A percentile compares a stretch with the other conserved stretches of the same genome.
Conservation (phyloP, 2,329 filamentous ascomycete genomes). For the Sphaerulina musiva region DNA sequence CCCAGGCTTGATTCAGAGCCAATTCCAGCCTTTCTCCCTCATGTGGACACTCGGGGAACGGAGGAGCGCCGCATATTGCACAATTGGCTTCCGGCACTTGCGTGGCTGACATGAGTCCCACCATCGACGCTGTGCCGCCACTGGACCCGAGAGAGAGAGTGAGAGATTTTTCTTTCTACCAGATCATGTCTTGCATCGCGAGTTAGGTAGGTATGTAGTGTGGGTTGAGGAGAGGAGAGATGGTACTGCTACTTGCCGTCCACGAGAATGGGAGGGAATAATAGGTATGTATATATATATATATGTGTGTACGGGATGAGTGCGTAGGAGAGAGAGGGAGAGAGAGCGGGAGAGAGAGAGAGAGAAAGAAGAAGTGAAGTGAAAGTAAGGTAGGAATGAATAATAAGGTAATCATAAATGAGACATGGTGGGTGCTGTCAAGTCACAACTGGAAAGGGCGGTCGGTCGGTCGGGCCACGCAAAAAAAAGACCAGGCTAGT, state of each 20-base stretch:
- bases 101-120: constrained; percentile 18
- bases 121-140: constrained; percentile 14
- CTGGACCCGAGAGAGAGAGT: too few species aligned
- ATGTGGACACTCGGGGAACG: constrained; percentile 31
- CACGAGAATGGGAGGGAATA: background rate
- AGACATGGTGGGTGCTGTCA: constrained; percentile 8
- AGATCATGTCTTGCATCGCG: constrained; percentile 6
- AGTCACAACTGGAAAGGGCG: background rate
- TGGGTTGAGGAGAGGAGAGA: background rate
- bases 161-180: background rate
- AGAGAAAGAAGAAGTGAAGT: background rate
- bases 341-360: too few species aligned
- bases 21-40: constrained; percentile 31
- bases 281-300: too few species aligned
- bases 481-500: constrained; percentile 9
- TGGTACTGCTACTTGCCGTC: constrained; percentile 11
- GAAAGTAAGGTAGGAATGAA: too few species aligned
- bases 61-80: constrained; percentile 33
- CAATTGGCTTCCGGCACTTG: constrained; percentile 30
- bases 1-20: constrained; percentile 30
- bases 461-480: too few species aligned
- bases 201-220: background rate
- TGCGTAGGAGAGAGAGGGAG: background rate
- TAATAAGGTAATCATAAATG: background rate
- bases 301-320: background rate